phyloP scores from a whole-genome alignment of 2,329 filamentous ascomycete species.

The Phialemonium atrogriseum region DNA sequence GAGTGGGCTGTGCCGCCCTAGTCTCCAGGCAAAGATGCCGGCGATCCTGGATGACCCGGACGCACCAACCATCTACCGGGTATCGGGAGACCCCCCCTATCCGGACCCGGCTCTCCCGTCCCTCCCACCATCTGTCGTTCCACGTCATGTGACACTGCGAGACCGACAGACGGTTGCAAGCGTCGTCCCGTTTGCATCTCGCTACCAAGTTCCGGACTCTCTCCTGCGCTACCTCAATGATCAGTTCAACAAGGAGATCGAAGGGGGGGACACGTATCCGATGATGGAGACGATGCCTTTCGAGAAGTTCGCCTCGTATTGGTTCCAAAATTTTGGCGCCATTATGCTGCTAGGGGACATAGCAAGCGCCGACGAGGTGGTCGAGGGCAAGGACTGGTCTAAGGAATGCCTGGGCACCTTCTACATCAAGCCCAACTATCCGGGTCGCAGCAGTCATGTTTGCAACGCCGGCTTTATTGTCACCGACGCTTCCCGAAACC shows the following conservation, averaged over 20 bases:
- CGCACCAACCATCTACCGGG: slow-evolving; percentile 60
- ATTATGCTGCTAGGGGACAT: slow-evolving; percentile 80
- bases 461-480: slow-evolving; percentile 80
- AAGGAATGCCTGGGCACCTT: slow-evolving; percentile 81
- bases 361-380: slow-evolving; percentile 48
- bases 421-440: slow-evolving; percentile 92
- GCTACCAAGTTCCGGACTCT: slow-evolving; percentile 64
- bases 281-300: slow-evolving; percentile 70
- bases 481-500: slow-evolving; percentile 63
- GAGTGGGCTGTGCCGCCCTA: no score
- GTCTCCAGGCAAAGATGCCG: slow-evolving; percentile 60
- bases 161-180: slow-evolving; percentile 80
- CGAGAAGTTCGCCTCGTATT: slow-evolving; percentile 73
- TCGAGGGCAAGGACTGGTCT: slow-evolving; percentile 63
- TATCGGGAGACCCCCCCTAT: slow-evolving; percentile 58
- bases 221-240: slow-evolving; percentile 72
- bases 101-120: slow-evolving; percentile 53
- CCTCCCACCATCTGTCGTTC: slow-evolving; percentile 60
- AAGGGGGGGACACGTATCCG: slow-evolving; percentile 85
- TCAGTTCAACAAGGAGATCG: slow-evolving; percentile 83
- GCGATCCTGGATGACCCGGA: slow-evolving; percentile 72
- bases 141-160: slow-evolving; percentile 71
- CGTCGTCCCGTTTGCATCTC: slow-evolving; percentile 73
- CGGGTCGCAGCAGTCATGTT: slow-evolving; percentile 80
- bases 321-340: slow-evolving; percentile 85